Evolutionary conservation across 2,329 filamentous ascomycete genomes (phyloP).

Genomic region (Parafenestella ontariensis): DNA sequence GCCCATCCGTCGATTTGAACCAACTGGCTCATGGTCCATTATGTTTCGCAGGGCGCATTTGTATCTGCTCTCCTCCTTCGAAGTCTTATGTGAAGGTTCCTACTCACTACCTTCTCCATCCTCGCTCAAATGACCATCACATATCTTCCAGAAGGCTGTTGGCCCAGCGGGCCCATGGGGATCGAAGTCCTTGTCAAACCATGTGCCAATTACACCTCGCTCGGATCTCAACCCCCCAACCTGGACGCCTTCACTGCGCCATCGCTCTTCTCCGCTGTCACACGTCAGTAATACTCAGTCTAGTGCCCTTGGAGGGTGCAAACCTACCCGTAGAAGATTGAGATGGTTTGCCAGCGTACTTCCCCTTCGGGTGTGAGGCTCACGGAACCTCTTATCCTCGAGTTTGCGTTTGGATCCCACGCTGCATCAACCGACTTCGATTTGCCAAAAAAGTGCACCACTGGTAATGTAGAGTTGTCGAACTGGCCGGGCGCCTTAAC

Average conservation of each 20-base stretch:
- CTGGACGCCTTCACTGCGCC: conserved; percentile 80
- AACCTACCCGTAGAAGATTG: conserved; percentile 62
- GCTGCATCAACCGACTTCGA: conserved; percentile 68
- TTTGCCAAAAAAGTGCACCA: conserved; percentile 72
- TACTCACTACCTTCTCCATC: conserved; percentile 16
- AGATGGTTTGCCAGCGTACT: conserved; percentile 76
- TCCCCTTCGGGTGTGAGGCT: conserved; percentile 73
- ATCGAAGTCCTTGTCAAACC: conserved; percentile 79
- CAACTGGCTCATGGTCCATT: too few species aligned
- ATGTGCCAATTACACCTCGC: conserved; percentile 74
- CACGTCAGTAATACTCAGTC: conserved; percentile 29
- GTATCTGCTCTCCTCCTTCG: too few species aligned
- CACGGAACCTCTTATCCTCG: conserved; percentile 69
- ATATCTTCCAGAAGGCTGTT: conserved; percentile 79
- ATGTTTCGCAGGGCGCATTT: too few species aligned
- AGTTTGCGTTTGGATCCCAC: conserved; percentile 74
- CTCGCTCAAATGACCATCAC: conserved; percentile 49
- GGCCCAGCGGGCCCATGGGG: conserved; percentile 74
- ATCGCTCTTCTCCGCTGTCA: conserved; percentile 69
- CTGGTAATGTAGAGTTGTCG: conserved; percentile 65
- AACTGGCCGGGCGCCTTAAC: conserved; percentile 66
- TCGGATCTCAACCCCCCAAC: conserved; percentile 70
- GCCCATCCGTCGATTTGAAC: too few species aligned
- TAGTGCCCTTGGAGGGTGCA: not conserved
- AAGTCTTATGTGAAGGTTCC: too few species aligned